A percentile compares a stretch with the other conserved stretches of the same genome.
Conservation (phyloP, 495 filamentous ascomycete genomes). For the Trichocladium uniseriatum region DNA sequence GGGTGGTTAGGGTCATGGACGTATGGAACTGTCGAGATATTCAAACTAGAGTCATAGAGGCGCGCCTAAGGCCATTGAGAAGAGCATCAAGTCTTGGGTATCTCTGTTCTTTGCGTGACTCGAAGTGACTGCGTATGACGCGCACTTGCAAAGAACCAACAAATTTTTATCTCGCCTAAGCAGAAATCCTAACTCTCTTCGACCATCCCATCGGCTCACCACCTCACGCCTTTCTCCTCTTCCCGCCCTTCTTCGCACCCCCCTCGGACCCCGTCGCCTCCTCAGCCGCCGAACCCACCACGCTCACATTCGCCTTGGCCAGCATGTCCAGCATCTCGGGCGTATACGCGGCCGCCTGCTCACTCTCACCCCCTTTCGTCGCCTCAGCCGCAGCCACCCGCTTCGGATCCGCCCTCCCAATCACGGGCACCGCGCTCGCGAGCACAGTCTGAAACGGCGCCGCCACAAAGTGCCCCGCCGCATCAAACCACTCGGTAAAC, state of each 20-base stretch:
- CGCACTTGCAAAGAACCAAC: too few relatives aligned
- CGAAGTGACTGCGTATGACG: too few relatives aligned
- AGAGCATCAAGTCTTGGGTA: background rate
- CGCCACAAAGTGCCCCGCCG: conserved; percentile 68
- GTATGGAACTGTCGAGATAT: background rate
- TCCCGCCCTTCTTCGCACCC: conserved; percentile 32
- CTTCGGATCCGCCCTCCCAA: conserved; percentile 60
- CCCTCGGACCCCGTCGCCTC: conserved; percentile 17
- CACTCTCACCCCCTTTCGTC: conserved; percentile 5
- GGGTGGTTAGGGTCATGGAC: background rate
- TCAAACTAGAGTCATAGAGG: background rate
- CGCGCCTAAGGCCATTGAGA: background rate
- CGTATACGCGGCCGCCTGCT: conserved; percentile 22
- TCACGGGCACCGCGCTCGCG: conserved; percentile 54
- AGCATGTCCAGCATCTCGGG: conserved; percentile 35
- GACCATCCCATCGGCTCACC: background rate
- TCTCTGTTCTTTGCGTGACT: background rate
- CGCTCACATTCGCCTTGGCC: conserved; percentile 22
- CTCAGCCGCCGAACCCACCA: conserved; percentile 19
- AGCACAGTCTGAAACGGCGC: conserved; percentile 79
- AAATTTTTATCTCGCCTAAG: too few relatives aligned
- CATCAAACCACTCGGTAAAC: conserved; percentile 83
- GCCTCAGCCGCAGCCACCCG: conserved; percentile 25
- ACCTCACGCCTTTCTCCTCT: conserved; percentile 37
- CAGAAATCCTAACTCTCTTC: too few relatives aligned